Conservation (phyloP, 192 early-diverging fungal genomes). For the Irineochytrium annulatum region DNA sequence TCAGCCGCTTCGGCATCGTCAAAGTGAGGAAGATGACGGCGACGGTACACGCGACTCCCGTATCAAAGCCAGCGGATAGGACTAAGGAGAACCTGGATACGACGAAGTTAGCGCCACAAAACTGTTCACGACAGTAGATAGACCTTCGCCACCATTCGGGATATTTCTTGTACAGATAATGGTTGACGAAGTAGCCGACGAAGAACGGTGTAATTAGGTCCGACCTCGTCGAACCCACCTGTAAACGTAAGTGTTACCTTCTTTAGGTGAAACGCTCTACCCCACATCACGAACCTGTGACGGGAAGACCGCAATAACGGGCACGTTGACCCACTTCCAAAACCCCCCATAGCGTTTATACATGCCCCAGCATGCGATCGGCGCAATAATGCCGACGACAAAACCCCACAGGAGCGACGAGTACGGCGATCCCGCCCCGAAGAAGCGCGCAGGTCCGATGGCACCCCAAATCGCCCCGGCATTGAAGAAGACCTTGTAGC, state of each 20-base stretch:
- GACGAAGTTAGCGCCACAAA: no score
- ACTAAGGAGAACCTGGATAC: constrained; percentile 62
- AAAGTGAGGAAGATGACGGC: constrained; percentile 22
- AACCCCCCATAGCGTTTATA: constrained; percentile 6
- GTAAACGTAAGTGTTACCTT: not conserved
- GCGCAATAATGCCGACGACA: constrained; percentile 14
- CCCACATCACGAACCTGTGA: not conserved
- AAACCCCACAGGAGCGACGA: constrained; percentile 17
- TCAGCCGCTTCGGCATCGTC: not conserved
- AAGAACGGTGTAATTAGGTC: constrained; percentile 11
- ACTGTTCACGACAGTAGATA: no score
- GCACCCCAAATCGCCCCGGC: constrained; percentile 65
- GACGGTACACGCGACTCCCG: constrained; percentile 42
- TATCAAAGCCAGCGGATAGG: constrained; percentile 60
- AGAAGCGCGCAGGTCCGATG: constrained; percentile 27
- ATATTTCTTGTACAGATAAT: not conserved
- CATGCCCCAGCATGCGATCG: constrained; percentile 14
- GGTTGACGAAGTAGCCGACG: constrained; percentile 2
- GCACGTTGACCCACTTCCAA: constrained; percentile 6
- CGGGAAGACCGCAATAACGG: constrained; percentile 4
- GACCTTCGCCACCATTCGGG: constrained; percentile 7
- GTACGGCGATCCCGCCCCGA: constrained; percentile 23
- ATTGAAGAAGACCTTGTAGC: constrained; percentile 17
- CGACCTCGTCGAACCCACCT: not conserved
- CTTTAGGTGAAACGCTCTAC: no score